Conservation (phyloP, 352 stramenopile genomes). For the Pythium insidiosum region DNA sequence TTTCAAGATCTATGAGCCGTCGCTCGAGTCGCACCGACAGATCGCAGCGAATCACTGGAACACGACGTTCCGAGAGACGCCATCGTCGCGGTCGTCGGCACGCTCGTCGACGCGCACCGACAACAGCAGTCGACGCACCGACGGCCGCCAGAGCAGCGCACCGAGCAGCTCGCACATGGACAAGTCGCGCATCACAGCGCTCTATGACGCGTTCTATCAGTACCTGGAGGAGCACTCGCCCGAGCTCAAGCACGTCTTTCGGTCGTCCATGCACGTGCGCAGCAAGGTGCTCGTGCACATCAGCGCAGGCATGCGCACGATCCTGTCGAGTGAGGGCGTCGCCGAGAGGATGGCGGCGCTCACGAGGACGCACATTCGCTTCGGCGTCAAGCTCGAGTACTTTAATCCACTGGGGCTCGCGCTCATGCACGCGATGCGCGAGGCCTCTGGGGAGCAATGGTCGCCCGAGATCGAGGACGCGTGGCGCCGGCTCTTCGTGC, state of each 20-base stretch:
- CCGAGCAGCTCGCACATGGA: conserved; percentile 12
- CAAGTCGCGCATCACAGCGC: conserved; percentile 15
- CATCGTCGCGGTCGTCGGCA: not conserved
- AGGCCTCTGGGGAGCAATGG: conserved; percentile 29
- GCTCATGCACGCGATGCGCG: conserved; percentile 69
- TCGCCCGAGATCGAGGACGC: conserved; percentile 27
- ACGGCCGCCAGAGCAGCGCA: conserved; percentile 9
- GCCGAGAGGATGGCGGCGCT: conserved; percentile 54
- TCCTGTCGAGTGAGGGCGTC: conserved; percentile 39
- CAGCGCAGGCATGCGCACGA: conserved; percentile 36
- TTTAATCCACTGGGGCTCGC: conserved; percentile 87
- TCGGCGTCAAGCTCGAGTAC: conserved; percentile 78
- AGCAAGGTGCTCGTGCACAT: conserved; percentile 89
- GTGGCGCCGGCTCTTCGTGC: conserved; percentile 29
- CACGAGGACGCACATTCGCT: conserved; percentile 69
- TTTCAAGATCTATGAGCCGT: conserved; percentile 31
- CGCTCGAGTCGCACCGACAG: conserved; percentile 20
- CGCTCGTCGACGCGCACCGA: not conserved
- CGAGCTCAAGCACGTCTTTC: conserved; percentile 36
- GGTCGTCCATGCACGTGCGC: conserved; percentile 39
- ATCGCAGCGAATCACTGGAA: conserved; percentile 27
- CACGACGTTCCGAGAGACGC: conserved; percentile 24
- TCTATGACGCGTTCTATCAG: conserved; percentile 42
- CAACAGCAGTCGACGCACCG: not conserved
- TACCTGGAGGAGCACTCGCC: conserved; percentile 37